Evolutionary conservation across 768 basidiomycete species (phyloP).

Genomic region (Gymnopilus junonius): DNA sequence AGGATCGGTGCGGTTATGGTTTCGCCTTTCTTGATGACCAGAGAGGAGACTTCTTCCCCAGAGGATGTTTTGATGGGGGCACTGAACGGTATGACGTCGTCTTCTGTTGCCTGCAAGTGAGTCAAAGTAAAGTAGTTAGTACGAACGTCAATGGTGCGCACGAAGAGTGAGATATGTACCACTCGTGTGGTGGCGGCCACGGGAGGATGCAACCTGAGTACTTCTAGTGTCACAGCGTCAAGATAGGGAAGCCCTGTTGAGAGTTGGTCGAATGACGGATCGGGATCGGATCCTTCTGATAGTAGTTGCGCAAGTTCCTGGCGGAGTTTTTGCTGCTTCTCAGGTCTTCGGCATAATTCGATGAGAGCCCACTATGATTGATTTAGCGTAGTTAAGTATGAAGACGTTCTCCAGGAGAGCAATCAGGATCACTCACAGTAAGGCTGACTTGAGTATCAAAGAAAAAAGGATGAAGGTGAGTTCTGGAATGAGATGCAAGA

Average conservation of each 20-base stretch:
- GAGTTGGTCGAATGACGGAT: slow-evolving; percentile 60
- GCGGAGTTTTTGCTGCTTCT: slow-evolving; percentile 52
- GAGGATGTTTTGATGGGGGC: slow-evolving; percentile 46
- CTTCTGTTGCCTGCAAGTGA: slow-evolving; percentile 49
- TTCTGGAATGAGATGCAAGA: background rate
- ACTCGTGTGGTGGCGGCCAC: slow-evolving; percentile 37
- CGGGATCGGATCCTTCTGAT: slow-evolving; percentile 50
- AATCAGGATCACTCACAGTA: slow-evolving; percentile 33
- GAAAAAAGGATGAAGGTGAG: background rate
- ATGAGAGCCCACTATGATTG: slow-evolving; percentile 59
- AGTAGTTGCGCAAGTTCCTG: slow-evolving; percentile 51
- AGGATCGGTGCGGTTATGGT: slow-evolving; percentile 45
- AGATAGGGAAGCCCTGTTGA: slow-evolving; percentile 55
- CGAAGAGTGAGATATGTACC: too few species aligned
- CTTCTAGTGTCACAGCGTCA: slow-evolving; percentile 50
- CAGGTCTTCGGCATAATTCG: slow-evolving; percentile 50
- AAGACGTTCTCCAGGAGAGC: slow-evolving; percentile 32
- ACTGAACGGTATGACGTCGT: slow-evolving; percentile 64
- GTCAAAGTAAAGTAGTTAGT: too few species aligned
- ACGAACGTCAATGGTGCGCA: too few species aligned
- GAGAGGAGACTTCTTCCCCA: slow-evolving; percentile 40
- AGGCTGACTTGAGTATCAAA: too few species aligned
- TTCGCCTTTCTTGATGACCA: slow-evolving; percentile 54
- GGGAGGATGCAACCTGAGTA: slow-evolving; percentile 44
- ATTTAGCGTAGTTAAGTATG: too few species aligned